phyloP scores from a whole-genome alignment of 2,329 filamentous ascomycete species.

The Aspergillus novoparasiticus region DNA sequence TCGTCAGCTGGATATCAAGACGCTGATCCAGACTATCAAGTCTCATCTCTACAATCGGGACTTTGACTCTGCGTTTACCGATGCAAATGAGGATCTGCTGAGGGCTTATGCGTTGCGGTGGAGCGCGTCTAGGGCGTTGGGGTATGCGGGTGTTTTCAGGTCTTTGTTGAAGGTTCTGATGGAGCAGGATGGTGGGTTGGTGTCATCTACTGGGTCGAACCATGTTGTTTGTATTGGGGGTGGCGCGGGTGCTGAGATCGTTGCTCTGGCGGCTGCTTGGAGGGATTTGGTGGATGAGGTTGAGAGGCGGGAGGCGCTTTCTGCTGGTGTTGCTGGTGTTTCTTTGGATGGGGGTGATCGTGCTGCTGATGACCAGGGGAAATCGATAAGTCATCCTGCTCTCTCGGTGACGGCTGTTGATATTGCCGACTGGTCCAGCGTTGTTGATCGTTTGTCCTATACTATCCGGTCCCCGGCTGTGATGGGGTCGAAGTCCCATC shows the following conservation, averaged over 20 bases:
- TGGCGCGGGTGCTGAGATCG: slow-evolving; percentile 68
- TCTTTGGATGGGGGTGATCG: neutral
- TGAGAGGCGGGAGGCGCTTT: slow-evolving; percentile 5
- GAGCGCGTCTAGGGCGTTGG: slow-evolving; percentile 83
- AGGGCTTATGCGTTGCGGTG: slow-evolving; percentile 85
- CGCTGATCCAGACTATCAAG: slow-evolving; percentile 78
- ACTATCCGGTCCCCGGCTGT: slow-evolving; percentile 51
- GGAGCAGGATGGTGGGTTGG: neutral
- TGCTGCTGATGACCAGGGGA: neutral
- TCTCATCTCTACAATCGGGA: slow-evolving; percentile 82
- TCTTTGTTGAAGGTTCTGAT: slow-evolving; percentile 33
- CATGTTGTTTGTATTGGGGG: slow-evolving; percentile 63
- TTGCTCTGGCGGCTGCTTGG: slow-evolving; percentile 61
- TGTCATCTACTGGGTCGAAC: neutral
- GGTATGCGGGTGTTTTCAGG: slow-evolving; percentile 68
- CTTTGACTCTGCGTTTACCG: slow-evolving; percentile 74
- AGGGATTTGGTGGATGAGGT: slow-evolving; percentile 36
- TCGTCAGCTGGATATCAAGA: slow-evolving; percentile 40
- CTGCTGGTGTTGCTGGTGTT: slow-evolving; percentile 16
- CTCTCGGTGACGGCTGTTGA: slow-evolving; percentile 70
- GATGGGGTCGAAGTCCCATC: slow-evolving; percentile 28
- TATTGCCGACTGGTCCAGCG: slow-evolving; percentile 73
- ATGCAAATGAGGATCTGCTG: slow-evolving; percentile 66
- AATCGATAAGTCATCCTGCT: neutral
- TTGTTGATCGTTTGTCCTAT: slow-evolving; percentile 61